phyloP scores from a whole-genome alignment of 768 basidiomycete species.

The Tylopilus cervinicoccineus region DNA sequence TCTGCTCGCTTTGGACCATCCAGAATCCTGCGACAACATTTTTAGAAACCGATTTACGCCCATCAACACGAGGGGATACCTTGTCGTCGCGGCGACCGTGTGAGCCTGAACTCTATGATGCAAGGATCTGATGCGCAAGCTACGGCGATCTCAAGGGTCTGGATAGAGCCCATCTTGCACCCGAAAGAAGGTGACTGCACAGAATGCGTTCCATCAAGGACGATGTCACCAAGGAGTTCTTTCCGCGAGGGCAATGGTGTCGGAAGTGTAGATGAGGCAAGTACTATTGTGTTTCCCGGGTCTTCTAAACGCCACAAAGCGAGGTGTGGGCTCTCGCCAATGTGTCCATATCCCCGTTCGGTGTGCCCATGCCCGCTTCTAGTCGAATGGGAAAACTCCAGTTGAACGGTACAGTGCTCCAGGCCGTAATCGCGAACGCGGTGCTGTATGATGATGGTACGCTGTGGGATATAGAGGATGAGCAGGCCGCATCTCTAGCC shows the following conservation, averaged over 20 bases:
- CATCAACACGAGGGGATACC: conserved; percentile 10
- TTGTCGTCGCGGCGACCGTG: conserved; percentile 16
- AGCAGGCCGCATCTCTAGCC: neutral
- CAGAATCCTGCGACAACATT: conserved; percentile 10
- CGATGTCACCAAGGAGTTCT: conserved; percentile 18
- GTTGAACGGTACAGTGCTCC: conserved; percentile 15
- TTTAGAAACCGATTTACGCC: neutral
- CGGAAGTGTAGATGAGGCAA: conserved; percentile 11
- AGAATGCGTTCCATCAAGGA: conserved; percentile 6
- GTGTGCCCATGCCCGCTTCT: conserved; percentile 1
- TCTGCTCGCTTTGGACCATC: conserved; percentile 18
- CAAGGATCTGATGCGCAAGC: conserved; percentile 21
- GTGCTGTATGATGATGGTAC: conserved; percentile 17
- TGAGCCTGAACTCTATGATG: conserved; percentile 20
- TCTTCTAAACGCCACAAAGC: conserved; percentile 18
- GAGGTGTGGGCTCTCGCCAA: conserved; percentile 15
- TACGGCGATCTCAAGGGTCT: conserved; percentile 21
- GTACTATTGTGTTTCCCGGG: neutral
- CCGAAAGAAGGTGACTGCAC: conserved; percentile 11
- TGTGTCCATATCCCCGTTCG: conserved; percentile 12
- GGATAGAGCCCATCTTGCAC: conserved; percentile 14
- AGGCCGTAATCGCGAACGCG: conserved; percentile 25
- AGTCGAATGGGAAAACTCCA: conserved; percentile 5
- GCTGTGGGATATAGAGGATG: conserved; percentile 4
- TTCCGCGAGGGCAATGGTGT: conserved; percentile 5